Percentiles rank a stretch among this genome's conserved stretches.
These are phyloP conservation scores for Cyclostephanos invisitatus DNA, from an alignment of 108 stramenopile genomes.

Conservation along the genomic window DNA sequence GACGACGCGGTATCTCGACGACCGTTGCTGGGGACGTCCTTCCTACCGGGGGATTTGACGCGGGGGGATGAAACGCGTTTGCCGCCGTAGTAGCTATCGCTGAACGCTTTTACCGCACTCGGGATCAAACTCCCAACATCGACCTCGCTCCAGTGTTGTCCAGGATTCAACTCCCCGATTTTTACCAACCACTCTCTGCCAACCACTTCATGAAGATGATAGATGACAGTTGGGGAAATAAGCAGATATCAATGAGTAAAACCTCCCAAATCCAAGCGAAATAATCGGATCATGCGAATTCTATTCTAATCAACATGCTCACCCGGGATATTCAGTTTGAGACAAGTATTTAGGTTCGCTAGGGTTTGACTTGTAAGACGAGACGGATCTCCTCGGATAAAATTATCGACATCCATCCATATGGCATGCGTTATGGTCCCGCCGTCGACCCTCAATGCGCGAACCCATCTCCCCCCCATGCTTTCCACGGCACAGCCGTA, in stretches of 20 bases:
- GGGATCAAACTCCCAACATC: slow-evolving; percentile 34
- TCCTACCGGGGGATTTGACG: neutral
- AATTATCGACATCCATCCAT: slow-evolving; percentile 27
- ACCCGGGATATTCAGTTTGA: slow-evolving; percentile 27
- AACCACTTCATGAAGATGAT: slow-evolving; percentile 16
- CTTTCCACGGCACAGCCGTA: slow-evolving; percentile 19
- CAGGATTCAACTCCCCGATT: slow-evolving; percentile 29
- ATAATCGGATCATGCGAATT: neutral
- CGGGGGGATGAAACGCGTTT: neutral
- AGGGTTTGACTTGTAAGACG: slow-evolving; percentile 24
- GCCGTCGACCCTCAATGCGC: neutral
- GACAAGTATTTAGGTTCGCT: slow-evolving; percentile 18
- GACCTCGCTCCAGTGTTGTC: slow-evolving; percentile 55
- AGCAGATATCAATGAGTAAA: neutral
- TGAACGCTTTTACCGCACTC: slow-evolving; percentile 8
- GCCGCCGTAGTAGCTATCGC: neutral
- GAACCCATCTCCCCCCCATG: slow-evolving; percentile 26
- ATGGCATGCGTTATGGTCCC: slow-evolving; percentile 36
- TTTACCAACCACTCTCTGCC: slow-evolving; percentile 22
- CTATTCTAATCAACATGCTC: slow-evolving; percentile 4
- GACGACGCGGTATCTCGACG: slow-evolving; percentile 25
- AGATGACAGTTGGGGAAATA: neutral
- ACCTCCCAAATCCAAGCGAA: neutral
- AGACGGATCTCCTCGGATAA: neutral
- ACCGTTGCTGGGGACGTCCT: slow-evolving; percentile 6